phyloP scores from a whole-genome alignment of 768 basidiomycete genomes.

The Pulveroboletus sp. region DNA sequence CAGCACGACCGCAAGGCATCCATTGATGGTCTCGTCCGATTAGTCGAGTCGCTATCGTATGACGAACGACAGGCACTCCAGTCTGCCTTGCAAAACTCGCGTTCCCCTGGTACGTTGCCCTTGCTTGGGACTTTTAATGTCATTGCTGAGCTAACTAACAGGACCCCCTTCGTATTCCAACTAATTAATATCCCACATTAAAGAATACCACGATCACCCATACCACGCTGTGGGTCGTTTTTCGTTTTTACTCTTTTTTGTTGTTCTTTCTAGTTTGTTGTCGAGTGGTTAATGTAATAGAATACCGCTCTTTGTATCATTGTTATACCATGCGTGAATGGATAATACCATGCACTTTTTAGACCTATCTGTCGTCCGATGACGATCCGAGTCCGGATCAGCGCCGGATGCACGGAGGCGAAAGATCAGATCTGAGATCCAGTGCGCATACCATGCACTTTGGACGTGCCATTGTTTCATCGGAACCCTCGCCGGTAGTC shows the following conservation, averaged over 20 bases:
- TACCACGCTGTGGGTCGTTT: slow-evolving; percentile 1
- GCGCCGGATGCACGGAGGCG: too few relatives aligned
- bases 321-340: slow-evolving; percentile 7
- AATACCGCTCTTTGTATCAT: slow-evolving; percentile 20
- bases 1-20: slow-evolving; percentile 78
- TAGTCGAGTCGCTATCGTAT: slow-evolving; percentile 69
- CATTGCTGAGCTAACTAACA: slow-evolving; percentile 16
- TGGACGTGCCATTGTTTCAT: too few relatives aligned
- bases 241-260: background rate
- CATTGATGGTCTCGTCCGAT: slow-evolving; percentile 66
- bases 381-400: too few relatives aligned
- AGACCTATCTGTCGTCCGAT: too few relatives aligned
- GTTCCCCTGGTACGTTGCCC: slow-evolving; percentile 53
- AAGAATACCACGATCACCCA: slow-evolving; percentile 6
- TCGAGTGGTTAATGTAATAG: slow-evolving; percentile 13
- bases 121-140: background rate
- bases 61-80: slow-evolving; percentile 70
- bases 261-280: slow-evolving; percentile 5
- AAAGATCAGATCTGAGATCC: too few relatives aligned
- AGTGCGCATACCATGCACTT: too few relatives aligned
- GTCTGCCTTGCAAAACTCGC: slow-evolving; percentile 56
- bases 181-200: slow-evolving; percentile 11
- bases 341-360: background rate
- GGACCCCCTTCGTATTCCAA: slow-evolving; percentile 43
- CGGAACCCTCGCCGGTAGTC: too few relatives aligned